A percentile compares a stretch with the other conserved stretches of the same genome.
These are phyloP conservation scores for Trichoderma sp. DNA, from an alignment of 2,329 filamentous ascomycete genomes.

Conservation along the genomic window DNA sequence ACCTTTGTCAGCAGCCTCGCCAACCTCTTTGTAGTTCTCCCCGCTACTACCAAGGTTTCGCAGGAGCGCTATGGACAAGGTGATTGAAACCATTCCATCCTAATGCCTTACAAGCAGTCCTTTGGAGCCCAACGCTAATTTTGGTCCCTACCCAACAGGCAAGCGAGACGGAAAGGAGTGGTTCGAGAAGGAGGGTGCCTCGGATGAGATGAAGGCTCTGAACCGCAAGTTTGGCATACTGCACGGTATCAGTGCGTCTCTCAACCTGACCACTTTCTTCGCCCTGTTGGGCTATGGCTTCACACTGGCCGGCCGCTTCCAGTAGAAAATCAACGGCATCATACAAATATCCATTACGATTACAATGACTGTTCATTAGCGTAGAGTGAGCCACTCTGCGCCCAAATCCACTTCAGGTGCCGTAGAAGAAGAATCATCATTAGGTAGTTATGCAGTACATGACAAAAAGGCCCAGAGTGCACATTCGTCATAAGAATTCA, in stretches of 20 bases:
- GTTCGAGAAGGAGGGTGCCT: slow-evolving; percentile 78
- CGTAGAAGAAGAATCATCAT: background rate
- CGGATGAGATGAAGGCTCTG: slow-evolving; percentile 77
- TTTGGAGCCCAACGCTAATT: slow-evolving; percentile 31
- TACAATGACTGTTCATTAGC: background rate
- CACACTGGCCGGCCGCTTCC: slow-evolving; percentile 67
- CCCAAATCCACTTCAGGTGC: background rate
- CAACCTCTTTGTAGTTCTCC: slow-evolving; percentile 74
- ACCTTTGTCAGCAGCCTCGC: slow-evolving; percentile 71
- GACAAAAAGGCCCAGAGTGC: slow-evolving; percentile 4
- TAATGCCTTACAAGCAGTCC: background rate
- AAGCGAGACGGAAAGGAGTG: slow-evolving; percentile 87
- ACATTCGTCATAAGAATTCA: background rate
- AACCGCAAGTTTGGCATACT: slow-evolving; percentile 79
- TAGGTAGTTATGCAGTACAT: slow-evolving; percentile 11
- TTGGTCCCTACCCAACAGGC: slow-evolving; percentile 54
- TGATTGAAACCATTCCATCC: slow-evolving; percentile 42
- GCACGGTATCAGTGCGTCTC: slow-evolving; percentile 78
- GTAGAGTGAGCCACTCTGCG: slow-evolving; percentile 5
- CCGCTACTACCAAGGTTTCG: slow-evolving; percentile 75
- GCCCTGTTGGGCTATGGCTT: slow-evolving; percentile 78
- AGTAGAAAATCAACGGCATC: slow-evolving; percentile 41
- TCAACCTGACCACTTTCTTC: slow-evolving; percentile 74
- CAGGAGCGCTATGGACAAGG: slow-evolving; percentile 77
- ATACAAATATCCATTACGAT: background rate